These are phyloP conservation scores for Babesia sp. DNA, from an alignment of 169 alveolate genomes.

Conservation along the genomic window DNA sequence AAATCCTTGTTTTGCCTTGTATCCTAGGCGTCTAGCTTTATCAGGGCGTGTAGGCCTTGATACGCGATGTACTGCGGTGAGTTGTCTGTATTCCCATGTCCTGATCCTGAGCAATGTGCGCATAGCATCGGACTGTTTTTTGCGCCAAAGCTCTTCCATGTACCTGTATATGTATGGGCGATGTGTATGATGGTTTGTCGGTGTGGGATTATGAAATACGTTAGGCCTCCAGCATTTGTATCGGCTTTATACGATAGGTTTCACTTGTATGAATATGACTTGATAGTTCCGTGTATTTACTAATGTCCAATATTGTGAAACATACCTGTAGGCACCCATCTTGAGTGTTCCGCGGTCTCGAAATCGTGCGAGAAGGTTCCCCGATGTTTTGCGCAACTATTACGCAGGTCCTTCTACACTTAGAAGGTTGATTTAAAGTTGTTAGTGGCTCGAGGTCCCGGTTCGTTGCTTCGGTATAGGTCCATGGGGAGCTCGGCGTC, in stretches of 20 bases:
- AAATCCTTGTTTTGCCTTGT: slow-evolving; percentile 99
- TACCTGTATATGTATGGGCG: slow-evolving; percentile 72
- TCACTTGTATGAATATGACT: no score
- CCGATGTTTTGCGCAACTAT: slow-evolving; percentile 5
- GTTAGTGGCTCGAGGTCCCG: background rate
- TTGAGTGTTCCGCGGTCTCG: slow-evolving; percentile 4
- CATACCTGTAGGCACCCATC: slow-evolving; percentile 57
- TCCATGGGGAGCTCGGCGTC: slow-evolving; percentile 36
- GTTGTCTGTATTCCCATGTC: slow-evolving; percentile 99
- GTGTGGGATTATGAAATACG: no score
- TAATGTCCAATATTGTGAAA: no score
- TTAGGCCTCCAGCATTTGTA: no score
- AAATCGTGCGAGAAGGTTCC: background rate
- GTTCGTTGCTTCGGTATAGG: background rate
- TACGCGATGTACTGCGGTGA: slow-evolving; percentile 96
- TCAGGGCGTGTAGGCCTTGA: slow-evolving; percentile 95
- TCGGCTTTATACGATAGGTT: no score
- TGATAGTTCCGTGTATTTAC: no score
- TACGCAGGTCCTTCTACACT: background rate
- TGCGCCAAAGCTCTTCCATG: slow-evolving; percentile 98
- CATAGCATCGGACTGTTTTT: slow-evolving; percentile 98
- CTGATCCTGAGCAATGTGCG: slow-evolving; percentile 97
- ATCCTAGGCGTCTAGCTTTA: slow-evolving; percentile 97
- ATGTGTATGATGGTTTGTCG: background rate
- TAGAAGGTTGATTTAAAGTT: background rate